Evolutionary conservation across 441 rosid genomes (phyloP).

Genomic region (Pelargonium citronellum): DNA sequence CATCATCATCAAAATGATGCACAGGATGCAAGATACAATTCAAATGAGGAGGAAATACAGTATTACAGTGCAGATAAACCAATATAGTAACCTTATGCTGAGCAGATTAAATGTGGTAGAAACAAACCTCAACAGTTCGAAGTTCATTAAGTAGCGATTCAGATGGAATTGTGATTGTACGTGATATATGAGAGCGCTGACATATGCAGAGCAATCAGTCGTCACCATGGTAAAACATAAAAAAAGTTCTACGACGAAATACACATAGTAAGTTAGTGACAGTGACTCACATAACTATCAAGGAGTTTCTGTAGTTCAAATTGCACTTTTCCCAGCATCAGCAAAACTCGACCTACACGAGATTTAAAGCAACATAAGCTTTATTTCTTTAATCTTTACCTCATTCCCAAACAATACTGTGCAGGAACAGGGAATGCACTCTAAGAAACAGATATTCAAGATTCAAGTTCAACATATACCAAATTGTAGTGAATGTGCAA

Average conservation of each 20-base stretch:
- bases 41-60: neutral
- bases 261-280: constrained; percentile 14
- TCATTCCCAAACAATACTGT: neutral
- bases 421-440: neutral
- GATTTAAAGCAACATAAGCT: constrained; percentile 16
- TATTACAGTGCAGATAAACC: constrained; percentile 6
- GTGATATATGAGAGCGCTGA: constrained; percentile 58
- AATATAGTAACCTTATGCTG: constrained; percentile 1
- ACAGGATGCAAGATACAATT: neutral
- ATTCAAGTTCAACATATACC: neutral
- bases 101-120: constrained; percentile 11
- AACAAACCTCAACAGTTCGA: constrained; percentile 65
- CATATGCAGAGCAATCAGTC: constrained; percentile 22
- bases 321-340: constrained; percentile 71
- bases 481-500: neutral
- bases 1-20: neutral
- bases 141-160: constrained; percentile 82
- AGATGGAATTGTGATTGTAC: constrained; percentile 65
- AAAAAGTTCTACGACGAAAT: constrained; percentile 12
- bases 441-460: neutral
- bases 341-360: constrained; percentile 54
- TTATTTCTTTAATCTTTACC: neutral
- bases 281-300: constrained; percentile 56
- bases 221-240: constrained; percentile 15
- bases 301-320: constrained; percentile 57